Evolutionary conservation across 2,329 filamentous ascomycete species (phyloP), one percentile per base, ranked within the genome.

Genomic region (Verticillium zaregamsianum): DNA sequence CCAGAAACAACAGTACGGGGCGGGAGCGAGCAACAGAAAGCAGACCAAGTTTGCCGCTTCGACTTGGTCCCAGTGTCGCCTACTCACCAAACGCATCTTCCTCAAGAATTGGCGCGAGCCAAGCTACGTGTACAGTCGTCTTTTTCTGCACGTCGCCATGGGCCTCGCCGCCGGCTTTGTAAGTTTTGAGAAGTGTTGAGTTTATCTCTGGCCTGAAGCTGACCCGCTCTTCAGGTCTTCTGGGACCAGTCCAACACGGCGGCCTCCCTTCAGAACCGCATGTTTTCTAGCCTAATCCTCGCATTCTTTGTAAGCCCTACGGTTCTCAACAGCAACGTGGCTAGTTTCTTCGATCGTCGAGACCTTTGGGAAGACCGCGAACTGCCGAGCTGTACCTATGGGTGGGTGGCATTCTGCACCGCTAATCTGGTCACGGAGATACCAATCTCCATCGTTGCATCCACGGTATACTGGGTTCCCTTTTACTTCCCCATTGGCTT

Each of bases 401-500:
- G 88, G 59, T 92, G 90, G 87, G 74, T 90, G 54, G 89, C 90
- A 0, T 93, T 93, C 74, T 86, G 83, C 68, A 90, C 89, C 0
- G 89, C 90, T 0, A 88, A 90, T 68, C 80, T 92, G 6, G 78
- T 93, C 15, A 84, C 83, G 31, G 90, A 93, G 70, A 87, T 93
- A 25, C 90, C 90, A 0, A 83, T 83, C 40, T 86, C 89, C 2
- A 83, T 93, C 64, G 69, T 91, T 35, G 81, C 82, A 1, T 81
- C 80, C 0, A 77, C 89, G 1, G 73, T 93, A 17, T 93, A 93
- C 77, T 93, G 83, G 80, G 73, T 86, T 0, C 76, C 91, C 0
- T 93, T 90, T 89, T 93, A 93, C 75, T 94, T 84, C 73, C 84
- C 90, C 0, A 84, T 87, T 0, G 90, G 91, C 0, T 78, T 93